Base-by-base conservation (phyloP, 176 grass and related monocot genomes). In the Thalia dealbata region DNA sequence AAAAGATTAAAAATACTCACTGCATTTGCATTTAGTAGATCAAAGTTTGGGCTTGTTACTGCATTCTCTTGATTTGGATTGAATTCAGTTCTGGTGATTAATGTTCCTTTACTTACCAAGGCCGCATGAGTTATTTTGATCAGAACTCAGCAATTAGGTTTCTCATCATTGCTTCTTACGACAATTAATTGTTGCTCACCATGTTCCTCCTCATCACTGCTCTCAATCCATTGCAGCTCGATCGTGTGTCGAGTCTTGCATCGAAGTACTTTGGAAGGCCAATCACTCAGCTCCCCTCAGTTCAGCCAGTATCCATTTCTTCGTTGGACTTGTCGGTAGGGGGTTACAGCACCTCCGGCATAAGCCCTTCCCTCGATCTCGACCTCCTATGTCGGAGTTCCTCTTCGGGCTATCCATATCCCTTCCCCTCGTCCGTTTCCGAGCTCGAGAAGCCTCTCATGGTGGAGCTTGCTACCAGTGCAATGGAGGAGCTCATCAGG, bases 201-300 rank as follows among this genome's bases (percentile, higher is more conserved):
- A 43, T 67, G 61, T 28, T 29, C 25, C 10, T 27, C 28, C 51
- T 72, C 2, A 88, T 71, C 18, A 50, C 75, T 2, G 55, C 81
- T 78, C 19, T 18, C 35, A 48, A 78, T 24, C 64, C 15, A 7
- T 45, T 81, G 86, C 84, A 96, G 95, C 83, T 99, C 43, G 90
- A 95, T 75, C 72, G 84, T 19, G 75, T 99, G 63, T 84, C 95
- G 14, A 84, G 82, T 75, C 52, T 99, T 43, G 86, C 95, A 32
- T 91, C 95, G 38, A 91, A 86, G 77, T 95, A 83, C 78, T 83
- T 95, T 0, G 95, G 95, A 52, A 91, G 95, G 52, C 88, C 90
- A 3, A 85, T 91, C 64, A 91, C 85, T 13, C 95, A 93, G 81
- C 80, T 91, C 55, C 85, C 85, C 13, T 71, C 79, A 45, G 69